Base-by-base conservation (phyloP, 1,139 yeast species). In the Nakaseomyces nivariensis region DNA sequence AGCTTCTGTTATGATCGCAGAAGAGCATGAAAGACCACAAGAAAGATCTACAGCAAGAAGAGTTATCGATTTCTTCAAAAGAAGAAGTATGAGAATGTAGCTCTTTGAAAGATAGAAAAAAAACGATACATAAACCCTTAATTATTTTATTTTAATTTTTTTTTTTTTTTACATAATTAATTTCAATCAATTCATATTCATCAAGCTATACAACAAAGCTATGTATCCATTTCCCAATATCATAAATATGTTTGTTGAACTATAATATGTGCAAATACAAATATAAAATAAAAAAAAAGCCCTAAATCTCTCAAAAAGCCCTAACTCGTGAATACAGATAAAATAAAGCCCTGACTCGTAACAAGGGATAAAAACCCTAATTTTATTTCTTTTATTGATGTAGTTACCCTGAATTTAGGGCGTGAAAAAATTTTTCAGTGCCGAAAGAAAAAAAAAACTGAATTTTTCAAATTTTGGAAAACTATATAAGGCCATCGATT, bases 21-120 rank as follows among this genome's bases (percentile, higher is more conserved):
- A 26, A 32, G 46, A 31, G 13, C 25, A 29, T 2, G 36, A 27
- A 13, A 24, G 25, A 9, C 34, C 34, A 6, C 29, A 29, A 25
- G 37, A 33, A 7, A 43, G 29, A 29, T 81, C 89, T 49, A 84
- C 90, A 2, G 87, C 90, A 11, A 78, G 81, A 60, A 82, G 81
- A 59, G 90, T 85, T 27, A 80, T 85, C 79, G 90, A 85, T 64
- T 85, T 85, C 64, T 84, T 85, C 70, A 84, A 83, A 64, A 77
- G 92, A 67, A 78, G 88, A 69, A 84, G 90, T 65, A 78, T 70
- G 67, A 66, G 72, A 52, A 38, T 61, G 41, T 45, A 29, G 25
- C 25, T 13, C 38, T 36, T 36, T 7, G 9, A 11, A 10, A 4
- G 25, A 17, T 6, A 36, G 10, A 5, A 36, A 33, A 33, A 33